Evolutionary conservation across 352 stramenopile genomes (phyloP).

Genomic region (Globisporangium echinulatum): DNA sequence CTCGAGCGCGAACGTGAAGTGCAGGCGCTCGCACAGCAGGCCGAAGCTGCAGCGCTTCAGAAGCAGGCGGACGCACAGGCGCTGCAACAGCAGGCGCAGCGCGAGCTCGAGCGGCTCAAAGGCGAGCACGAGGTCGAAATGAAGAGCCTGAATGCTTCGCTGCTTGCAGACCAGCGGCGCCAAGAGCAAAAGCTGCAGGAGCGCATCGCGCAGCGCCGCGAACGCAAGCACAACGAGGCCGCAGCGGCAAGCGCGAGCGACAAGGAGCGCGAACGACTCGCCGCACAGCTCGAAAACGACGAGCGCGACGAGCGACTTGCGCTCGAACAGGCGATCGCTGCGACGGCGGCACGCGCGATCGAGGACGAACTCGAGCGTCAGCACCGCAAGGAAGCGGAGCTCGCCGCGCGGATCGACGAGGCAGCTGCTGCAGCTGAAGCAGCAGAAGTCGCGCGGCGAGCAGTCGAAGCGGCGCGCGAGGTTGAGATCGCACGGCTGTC

Average conservation of each 20-base stretch:
- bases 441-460: slow-evolving; percentile 30
- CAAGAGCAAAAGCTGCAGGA: slow-evolving; percentile 67
- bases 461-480: slow-evolving; percentile 36
- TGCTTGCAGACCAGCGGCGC: slow-evolving; percentile 46
- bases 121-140: slow-evolving; percentile 58
- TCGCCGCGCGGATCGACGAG: slow-evolving; percentile 28
- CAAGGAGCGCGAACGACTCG: slow-evolving; percentile 13
- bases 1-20: slow-evolving; percentile 38
- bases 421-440: slow-evolving; percentile 32
- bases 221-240: slow-evolving; percentile 33
- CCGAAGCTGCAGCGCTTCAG: slow-evolving; percentile 13
- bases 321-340: slow-evolving; percentile 23
- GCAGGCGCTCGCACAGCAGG: slow-evolving; percentile 18
- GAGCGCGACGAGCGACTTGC: slow-evolving; percentile 22
- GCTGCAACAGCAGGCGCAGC: slow-evolving; percentile 39
- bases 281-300: slow-evolving; percentile 26
- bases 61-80: slow-evolving; percentile 32
- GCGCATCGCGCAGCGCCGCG: slow-evolving; percentile 43
- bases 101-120: slow-evolving; percentile 48
- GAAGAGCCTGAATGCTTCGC: slow-evolving; percentile 27
- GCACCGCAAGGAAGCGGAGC: slow-evolving; percentile 33
- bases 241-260: slow-evolving; percentile 13
- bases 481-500: slow-evolving; percentile 56
- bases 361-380: slow-evolving; percentile 55
- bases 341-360: slow-evolving; percentile 26